Evolutionary conservation across 768 basidiomycete genomes (phyloP), one percentile per base, ranked within the genome.

Genomic region (Pleurotus djamor): DNA sequence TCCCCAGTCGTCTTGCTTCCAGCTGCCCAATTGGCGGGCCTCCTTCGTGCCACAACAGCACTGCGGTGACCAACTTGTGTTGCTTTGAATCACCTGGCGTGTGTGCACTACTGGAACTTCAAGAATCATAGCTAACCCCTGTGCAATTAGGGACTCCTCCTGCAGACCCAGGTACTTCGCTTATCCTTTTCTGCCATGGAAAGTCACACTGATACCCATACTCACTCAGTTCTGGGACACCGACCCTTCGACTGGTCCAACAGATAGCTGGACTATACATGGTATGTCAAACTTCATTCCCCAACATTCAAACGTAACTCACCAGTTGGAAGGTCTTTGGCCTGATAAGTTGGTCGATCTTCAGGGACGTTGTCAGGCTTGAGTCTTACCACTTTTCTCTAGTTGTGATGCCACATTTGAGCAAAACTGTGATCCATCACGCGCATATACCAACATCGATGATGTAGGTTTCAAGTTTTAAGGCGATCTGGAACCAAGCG

Each of bases 191-290:
- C 47, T 9, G 32, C 37, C 12, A 2, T 13, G 12, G 21, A 28
- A 51, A 5, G 9, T 10, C 16, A 2, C 12, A 7, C 14, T 54
- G 10, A 35, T 45, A 12, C 54, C 48, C 12, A 4, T 4, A 3
- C 3, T 54, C 4, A 3, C 13, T 44, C 63, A 83, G 79, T 83
- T 86, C 68, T 87, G 85, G 84, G 83, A 86, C 57, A 82, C 78
- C 2, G 60, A 78, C 35, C 77, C 81, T 0, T 54, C 74, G 7
- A 78, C 76, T 10, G 83, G 85, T 6, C 85, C 85, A 4, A 66
- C 64, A 3, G 63, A 83, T 60, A 80, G 78, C 63, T 87, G 85
- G 84, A 86, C 83, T 1, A 81, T 85, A 60, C 84, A 84, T 50
- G 82, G 84, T 82, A 56, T 56, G 33, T 5, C 10, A 74, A 65